Evolutionary conservation across 345 rosid genomes (phyloP).

Genomic region (Melastoma malabathricum): DNA sequence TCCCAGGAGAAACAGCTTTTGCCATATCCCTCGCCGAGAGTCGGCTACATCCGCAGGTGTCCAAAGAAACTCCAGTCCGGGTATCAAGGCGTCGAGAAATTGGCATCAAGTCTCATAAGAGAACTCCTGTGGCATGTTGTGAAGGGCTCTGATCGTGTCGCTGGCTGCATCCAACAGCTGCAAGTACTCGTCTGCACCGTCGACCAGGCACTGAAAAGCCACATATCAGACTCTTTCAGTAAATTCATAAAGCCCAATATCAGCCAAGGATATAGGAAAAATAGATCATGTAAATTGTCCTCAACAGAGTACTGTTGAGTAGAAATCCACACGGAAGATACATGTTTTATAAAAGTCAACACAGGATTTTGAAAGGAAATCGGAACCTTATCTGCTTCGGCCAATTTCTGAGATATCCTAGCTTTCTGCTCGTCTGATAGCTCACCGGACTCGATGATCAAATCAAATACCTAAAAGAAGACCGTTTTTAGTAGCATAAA

Average conservation of each 20-base stretch:
- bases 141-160: conserved; percentile 46
- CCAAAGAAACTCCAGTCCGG: no score
- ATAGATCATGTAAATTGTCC: background rate
- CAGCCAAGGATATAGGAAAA: no score
- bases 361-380: conserved; percentile 2
- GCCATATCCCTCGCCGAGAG: no score
- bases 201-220: conserved; percentile 64
- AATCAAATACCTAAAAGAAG: conserved; percentile 49
- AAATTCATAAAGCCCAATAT: background rate
- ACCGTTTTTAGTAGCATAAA: conserved; percentile 6
- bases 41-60: no score
- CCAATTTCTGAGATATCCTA: conserved; percentile 68
- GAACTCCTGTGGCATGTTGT: conserved; percentile 68
- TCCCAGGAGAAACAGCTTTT: background rate
- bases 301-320: no score
- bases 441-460: conserved; percentile 55
- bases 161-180: conserved; percentile 81
- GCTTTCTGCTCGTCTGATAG: conserved; percentile 82
- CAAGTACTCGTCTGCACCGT: conserved; percentile 93
- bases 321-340: no score
- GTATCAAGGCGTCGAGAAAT: background rate
- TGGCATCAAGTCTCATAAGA: conserved; percentile 10
- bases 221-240: background rate
- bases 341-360: background rate
- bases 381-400: conserved; percentile 67